phyloP scores from a whole-genome alignment of 2,329 filamentous ascomycete species.

The Zymoseptoria brevis region DNA sequence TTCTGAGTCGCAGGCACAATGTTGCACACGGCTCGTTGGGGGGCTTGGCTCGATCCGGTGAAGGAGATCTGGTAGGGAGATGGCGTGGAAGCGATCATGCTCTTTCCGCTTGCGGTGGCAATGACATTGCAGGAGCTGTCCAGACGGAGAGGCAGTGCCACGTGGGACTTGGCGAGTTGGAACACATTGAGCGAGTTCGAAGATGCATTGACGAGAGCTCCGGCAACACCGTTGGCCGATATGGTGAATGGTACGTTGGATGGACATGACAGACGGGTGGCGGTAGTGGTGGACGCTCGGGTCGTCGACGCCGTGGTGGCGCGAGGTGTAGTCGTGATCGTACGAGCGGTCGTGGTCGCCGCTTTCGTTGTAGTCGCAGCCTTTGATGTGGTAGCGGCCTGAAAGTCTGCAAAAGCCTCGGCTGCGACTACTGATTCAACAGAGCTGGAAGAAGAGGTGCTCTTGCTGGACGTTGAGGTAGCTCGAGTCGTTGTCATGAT shows the following conservation, averaged over 20 bases:
- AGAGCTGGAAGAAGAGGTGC: neutral
- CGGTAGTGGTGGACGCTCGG: neutral
- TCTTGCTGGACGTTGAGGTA: neutral
- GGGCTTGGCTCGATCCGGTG: neutral
- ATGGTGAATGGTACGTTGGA: neutral
- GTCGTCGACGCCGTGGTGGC: neutral
- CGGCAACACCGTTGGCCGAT: neutral
- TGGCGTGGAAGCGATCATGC: neutral
- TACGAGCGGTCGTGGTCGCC: neutral
- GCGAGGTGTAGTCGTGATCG: neutral
- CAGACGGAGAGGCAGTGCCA: conserved; percentile 6
- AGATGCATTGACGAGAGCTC: neutral
- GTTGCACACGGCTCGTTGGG: neutral
- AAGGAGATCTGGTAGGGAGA: neutral
- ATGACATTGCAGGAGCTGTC: conserved; percentile 9
- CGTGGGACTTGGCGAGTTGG: neutral
- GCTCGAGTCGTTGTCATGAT: neutral
- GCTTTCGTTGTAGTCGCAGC: neutral
- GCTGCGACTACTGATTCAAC: neutral
- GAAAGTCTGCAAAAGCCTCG: neutral
- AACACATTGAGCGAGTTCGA: neutral
- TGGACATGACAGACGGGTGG: neutral
- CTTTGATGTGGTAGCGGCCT: neutral
- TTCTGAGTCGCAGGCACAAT: neutral
- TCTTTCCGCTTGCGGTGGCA: neutral